These are phyloP conservation scores for Thielaviopsis musarum DNA, from an alignment of 2,329 filamentous ascomycete genomes.

Conservation along the genomic window DNA sequence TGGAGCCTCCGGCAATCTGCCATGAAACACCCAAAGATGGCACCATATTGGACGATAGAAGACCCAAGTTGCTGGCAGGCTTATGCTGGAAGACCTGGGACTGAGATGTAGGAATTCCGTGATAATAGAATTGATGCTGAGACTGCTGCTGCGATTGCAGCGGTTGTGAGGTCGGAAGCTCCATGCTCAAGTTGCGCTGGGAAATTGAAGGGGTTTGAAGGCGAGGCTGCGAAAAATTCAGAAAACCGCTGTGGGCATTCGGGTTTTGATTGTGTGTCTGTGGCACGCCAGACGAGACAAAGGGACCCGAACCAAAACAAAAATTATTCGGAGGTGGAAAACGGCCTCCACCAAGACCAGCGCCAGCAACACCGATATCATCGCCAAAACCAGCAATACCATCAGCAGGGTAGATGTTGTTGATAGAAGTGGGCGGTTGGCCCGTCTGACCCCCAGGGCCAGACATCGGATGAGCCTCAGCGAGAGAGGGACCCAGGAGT, in stretches of 20 bases:
- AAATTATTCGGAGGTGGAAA: neutral
- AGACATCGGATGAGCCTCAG: neutral
- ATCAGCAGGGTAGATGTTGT: neutral
- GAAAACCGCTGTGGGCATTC: neutral
- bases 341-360: neutral
- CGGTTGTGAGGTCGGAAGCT: neutral
- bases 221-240: neutral
- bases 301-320: neutral
- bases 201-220: neutral
- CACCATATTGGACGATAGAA: neutral
- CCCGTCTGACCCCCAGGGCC: neutral
- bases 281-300: neutral
- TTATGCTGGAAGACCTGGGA: neutral
- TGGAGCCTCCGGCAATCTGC: neutral
- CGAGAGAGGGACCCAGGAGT: too few relatives aligned
- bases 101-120: neutral
- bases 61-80: neutral
- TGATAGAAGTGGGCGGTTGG: neutral
- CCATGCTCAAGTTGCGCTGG: neutral
- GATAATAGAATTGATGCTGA: neutral
- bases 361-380: neutral
- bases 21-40: neutral
- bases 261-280: neutral
- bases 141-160: neutral
- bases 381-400: neutral